phyloP scores from a whole-genome alignment of 768 basidiomycete species.

The Termitomyces sp. region DNA sequence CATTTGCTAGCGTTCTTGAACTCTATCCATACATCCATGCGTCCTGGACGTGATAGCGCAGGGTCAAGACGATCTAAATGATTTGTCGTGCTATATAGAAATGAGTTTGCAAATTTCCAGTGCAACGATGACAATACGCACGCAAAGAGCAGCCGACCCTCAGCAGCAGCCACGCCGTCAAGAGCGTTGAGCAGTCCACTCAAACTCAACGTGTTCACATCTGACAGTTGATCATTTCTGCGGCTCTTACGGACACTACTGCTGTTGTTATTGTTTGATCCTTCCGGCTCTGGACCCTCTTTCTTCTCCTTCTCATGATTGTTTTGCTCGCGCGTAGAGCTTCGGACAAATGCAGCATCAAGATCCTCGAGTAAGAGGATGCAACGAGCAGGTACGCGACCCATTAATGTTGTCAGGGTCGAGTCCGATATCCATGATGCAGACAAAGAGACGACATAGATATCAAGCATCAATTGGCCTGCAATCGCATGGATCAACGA shows the following conservation, averaged over 20 bases:
- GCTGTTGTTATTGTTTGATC: slow-evolving; percentile 12
- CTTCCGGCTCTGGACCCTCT: slow-evolving; percentile 20
- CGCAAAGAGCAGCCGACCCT: slow-evolving; percentile 88
- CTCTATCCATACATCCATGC: slow-evolving; percentile 91
- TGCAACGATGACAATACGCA: slow-evolving; percentile 37
- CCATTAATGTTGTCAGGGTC: slow-evolving; percentile 82
- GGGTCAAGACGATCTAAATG: slow-evolving; percentile 89
- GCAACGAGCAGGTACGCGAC: slow-evolving; percentile 77
- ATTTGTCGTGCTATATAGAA: slow-evolving; percentile 64
- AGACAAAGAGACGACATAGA: slow-evolving; percentile 85
- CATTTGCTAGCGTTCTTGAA: slow-evolving; percentile 83
- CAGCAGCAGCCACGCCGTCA: slow-evolving; percentile 82
- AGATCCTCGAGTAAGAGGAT: slow-evolving; percentile 89
- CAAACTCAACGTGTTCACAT: slow-evolving; percentile 76
- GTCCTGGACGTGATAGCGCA: slow-evolving; percentile 86
- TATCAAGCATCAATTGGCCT: slow-evolving; percentile 84
- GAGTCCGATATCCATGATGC: slow-evolving; percentile 87
- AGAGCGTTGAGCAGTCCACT: slow-evolving; percentile 81
- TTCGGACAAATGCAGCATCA: slow-evolving; percentile 83
- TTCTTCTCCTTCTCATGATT: slow-evolving; percentile 28
- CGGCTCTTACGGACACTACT: slow-evolving; percentile 27
- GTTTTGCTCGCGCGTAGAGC: slow-evolving; percentile 57
- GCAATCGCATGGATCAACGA: slow-evolving; percentile 85
- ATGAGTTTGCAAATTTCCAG: not conserved
- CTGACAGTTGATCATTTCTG: slow-evolving; percentile 55